phyloP scores from a whole-genome alignment of 2,329 filamentous ascomycete genomes.

The Epichloe aotearoae region DNA sequence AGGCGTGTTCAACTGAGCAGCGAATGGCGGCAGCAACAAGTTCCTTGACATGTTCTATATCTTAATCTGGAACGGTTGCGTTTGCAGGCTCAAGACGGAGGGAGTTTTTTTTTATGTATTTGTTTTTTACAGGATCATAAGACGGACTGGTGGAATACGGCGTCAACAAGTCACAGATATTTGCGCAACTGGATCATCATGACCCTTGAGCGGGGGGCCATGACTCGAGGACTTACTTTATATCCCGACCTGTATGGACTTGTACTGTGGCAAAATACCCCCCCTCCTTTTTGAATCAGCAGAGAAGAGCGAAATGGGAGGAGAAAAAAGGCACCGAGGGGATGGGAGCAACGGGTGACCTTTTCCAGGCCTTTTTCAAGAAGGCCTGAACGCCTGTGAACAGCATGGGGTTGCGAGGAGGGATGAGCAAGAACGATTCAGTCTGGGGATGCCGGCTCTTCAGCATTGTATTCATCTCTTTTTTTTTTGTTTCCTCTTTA shows the following conservation, averaged over 20 bases:
- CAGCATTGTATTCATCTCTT: conserved; percentile 38
- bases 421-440: conserved; percentile 14
- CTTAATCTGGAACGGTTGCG: conserved; percentile 1
- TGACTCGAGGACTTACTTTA: background rate
- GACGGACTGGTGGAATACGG: background rate
- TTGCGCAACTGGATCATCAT: background rate
- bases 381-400: background rate
- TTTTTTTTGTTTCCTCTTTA: conserved; percentile 20
- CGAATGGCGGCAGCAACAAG: background rate
- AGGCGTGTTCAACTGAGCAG: background rate
- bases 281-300: background rate
- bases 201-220: conserved; percentile 1
- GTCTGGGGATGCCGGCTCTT: conserved; percentile 19
- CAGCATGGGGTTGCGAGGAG: background rate
- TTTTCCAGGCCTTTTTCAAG: background rate
- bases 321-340: background rate
- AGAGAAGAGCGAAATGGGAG: background rate
- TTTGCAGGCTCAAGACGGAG: background rate
- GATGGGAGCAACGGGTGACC: background rate
- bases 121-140: background rate
- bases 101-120: background rate
- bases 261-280: background rate
- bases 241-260: background rate
- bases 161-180: background rate
- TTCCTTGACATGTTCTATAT: conserved; percentile 4